These are phyloP conservation scores for Bauhinia variegata DNA, from an alignment of 306 rosid species.

Conservation along the genomic window DNA sequence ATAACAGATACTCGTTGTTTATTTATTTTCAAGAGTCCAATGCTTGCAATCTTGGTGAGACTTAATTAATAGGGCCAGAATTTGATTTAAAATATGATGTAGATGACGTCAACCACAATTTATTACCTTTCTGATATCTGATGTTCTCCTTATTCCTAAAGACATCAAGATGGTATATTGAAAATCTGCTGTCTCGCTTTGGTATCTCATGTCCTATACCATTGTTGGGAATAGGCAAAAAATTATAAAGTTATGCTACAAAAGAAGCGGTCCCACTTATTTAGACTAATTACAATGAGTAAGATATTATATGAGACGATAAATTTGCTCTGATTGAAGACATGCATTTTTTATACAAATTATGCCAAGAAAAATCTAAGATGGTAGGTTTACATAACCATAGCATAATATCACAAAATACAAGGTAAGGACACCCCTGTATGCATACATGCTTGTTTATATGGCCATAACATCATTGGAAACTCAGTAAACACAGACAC, in stretches of 20 bases:
- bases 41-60: conserved; percentile 11
- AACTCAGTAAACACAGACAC: too few species aligned
- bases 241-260: too few species aligned
- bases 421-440: not conserved
- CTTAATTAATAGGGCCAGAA: not conserved
- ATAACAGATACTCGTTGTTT: not conserved
- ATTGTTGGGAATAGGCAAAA: too few species aligned
- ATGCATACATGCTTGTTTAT: conserved; percentile 13
- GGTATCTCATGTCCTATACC: too few species aligned
- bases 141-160: not conserved
- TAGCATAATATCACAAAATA: conserved; percentile 21
- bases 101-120: conserved; percentile 7
- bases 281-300: too few species aligned
- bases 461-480: conserved; percentile 16
- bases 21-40: conserved; percentile 27
- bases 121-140: conserved; percentile 5
- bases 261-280: too few species aligned
- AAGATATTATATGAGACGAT: too few species aligned
- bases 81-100: conserved; percentile 3
- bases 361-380: not conserved
- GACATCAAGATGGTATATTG: conserved; percentile 28
- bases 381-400: conserved; percentile 11
- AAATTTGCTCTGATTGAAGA: too few species aligned
- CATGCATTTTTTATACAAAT: too few species aligned
- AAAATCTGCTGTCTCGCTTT: too few species aligned